A percentile compares a stretch with the other conserved stretches of the same genome.
Evolutionary conservation across 1,284 basidiomycete genomes (phyloP).

Genomic region (Tausonia pullulans): DNA sequence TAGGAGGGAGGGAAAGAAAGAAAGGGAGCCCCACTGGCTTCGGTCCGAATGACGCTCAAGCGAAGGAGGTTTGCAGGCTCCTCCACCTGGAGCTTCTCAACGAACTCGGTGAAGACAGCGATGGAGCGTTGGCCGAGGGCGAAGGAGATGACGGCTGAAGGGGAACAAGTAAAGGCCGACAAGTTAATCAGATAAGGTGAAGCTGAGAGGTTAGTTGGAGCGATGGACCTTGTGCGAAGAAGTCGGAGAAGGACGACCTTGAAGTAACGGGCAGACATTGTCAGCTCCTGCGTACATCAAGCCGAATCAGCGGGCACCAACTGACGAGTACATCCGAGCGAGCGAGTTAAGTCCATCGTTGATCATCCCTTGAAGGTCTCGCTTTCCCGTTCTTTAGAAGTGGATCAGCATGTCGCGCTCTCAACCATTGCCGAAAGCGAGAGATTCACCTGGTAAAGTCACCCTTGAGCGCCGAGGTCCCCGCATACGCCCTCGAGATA

Average conservation of each 20-base stretch:
- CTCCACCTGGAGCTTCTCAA: slow-evolving; percentile 69
- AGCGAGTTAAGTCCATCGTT: slow-evolving; percentile 89
- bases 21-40: slow-evolving; percentile 47
- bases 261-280: too few relatives aligned
- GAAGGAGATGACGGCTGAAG: slow-evolving; percentile 70
- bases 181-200: slow-evolving; percentile 20
- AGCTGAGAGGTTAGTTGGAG: slow-evolving; percentile 25
- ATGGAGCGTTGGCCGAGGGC: slow-evolving; percentile 74
- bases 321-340: slow-evolving; percentile 49
- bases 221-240: slow-evolving; percentile 62
- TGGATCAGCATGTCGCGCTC: not conserved
- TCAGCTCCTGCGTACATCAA: too few relatives aligned
- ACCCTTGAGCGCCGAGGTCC: slow-evolving; percentile 61
- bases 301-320: slow-evolving; percentile 17
- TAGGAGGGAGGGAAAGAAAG: not conserved
- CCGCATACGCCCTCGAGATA: slow-evolving; percentile 64
- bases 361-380: slow-evolving; percentile 78
- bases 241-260: slow-evolving; percentile 79
- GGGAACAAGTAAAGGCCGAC: not conserved
- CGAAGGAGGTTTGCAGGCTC: slow-evolving; percentile 82
- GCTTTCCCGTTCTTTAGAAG: slow-evolving; percentile 65
- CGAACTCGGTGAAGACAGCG: slow-evolving; percentile 81
- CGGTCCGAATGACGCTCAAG: slow-evolving; percentile 72
- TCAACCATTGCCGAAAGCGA: not conserved
- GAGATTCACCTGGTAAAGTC: slow-evolving; percentile 67